Base-by-base conservation (phyloP, 1,284 basidiomycete species). In the Takashimella koratensis region DNA sequence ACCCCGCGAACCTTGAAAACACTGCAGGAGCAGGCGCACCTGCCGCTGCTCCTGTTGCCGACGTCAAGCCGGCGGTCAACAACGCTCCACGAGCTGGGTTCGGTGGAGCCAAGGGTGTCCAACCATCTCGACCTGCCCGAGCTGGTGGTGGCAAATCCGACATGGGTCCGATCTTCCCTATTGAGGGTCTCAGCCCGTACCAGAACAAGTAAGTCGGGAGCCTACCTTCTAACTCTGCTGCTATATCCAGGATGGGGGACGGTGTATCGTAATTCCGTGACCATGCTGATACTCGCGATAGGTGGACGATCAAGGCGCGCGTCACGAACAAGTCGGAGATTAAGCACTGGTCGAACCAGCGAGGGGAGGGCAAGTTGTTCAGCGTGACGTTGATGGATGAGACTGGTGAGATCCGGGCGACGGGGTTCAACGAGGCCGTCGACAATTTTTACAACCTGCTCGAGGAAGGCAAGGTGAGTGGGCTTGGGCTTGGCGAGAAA, bases 301-400 rank as follows among this genome's bases (percentile, higher is more conserved):
- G 76, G 70, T 96, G 93, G 95, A 95, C 90, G 3, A 97, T 98
- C 81, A 94, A 93, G 73, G 96, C 92, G 22, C 86, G 92, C 47
- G 91, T 97, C 45, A 90, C 86, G 2, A 84, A 88, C 65, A 97
- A 95, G 77, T 85, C 85, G 0, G 95, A 98, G 0, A 85, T 98
- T 68, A 88, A 84, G 67, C 84, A 85, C 43, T 99, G 88, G 85
- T 88, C 89, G 4, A 98, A 96, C 73, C 80, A 83, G 62, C 83
- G 86, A 11, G 96, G 96, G 45, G 96, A 98, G 65, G 96, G 96
- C 43, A 95, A 97, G 71, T 79, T 98, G 5, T 98, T 99, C 78
- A 93, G 82, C 64, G 86, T 94, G 25, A 95, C 87, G 0, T 76
- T 98, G 41, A 90, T 98, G 85, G 96, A 98, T 63, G 92, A 98